Evolutionary conservation across 2,329 filamentous ascomycete genomes (phyloP), one percentile per base, ranked within the genome.

Genomic region (Teratosphaeria epicoccoides): DNA sequence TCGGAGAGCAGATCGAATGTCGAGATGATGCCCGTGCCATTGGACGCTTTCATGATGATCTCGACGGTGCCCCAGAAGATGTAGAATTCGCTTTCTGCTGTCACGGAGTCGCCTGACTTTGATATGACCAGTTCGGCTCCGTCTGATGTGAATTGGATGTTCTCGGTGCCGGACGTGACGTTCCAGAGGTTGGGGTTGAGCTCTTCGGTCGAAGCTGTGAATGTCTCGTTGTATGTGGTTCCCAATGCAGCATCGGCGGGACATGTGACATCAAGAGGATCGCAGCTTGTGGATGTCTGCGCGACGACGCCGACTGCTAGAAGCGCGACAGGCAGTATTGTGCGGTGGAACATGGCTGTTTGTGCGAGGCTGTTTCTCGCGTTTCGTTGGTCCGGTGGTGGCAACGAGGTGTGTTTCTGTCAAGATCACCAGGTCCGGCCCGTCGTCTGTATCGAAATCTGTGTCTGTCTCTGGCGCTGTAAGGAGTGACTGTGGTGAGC

Each of bases 61-160:
- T 93, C 87, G 46, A 88, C 82, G 54, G 82, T 81, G 51, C 89
- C 89, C 60, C 85, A 91, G 74, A 94, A 89, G 69, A 95, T 85
- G 72, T 88, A 93, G 67, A 89, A 91, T 59, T 82, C 81, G 46
- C 85, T 83, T 57, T 83, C 79, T 55, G 95, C 79, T 1, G 88
- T 94, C 1, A 88, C 86, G 0, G 87, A 84, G 59, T 94, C 81
- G 56, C 83, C 81, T 58, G 82, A 77, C 64, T 83, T 76, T 49
- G 69, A 70, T 68, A 95, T 81, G 47, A 79, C 84, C 68, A 94
- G 87, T 49, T 77, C 72, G 43, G 85, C 84, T 37, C 85, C 87
- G 33, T 63, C 55, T 20, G 61, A 55, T 44, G 80, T 71, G 45
- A 75, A 66, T 50, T 76, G 75, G 66, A 83, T 88, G 7, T 74